Percentiles rank a stretch among this genome's conserved stretches.
Conservation (phyloP, 306 rosid species). For the Cyamopsis tetragonoloba region DNA sequence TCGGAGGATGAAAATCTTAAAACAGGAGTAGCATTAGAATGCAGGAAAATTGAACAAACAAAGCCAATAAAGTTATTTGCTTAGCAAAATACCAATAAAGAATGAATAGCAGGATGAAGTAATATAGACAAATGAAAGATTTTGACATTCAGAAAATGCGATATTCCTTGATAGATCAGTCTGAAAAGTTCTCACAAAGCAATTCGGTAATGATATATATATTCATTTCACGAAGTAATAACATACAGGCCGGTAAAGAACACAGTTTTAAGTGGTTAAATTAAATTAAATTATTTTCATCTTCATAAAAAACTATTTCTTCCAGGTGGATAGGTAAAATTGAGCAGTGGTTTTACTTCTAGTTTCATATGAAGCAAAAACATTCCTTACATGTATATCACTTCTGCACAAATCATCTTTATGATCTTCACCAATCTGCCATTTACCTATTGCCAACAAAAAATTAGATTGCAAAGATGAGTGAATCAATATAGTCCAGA, state of each 20-base stretch:
- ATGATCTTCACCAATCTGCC: constrained; percentile 16
- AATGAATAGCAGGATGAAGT: background rate
- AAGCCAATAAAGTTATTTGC: background rate
- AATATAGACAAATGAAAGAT: background rate
- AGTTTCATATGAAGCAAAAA: background rate
- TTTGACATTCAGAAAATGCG: background rate
- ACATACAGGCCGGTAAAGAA: background rate
- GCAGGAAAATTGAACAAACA: background rate
- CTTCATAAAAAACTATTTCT: background rate
- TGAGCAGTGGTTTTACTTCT: background rate
- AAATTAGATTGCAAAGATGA: constrained; percentile 4
- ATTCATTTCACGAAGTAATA: background rate
- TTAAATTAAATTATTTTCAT: background rate
- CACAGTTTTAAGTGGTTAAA: background rate
- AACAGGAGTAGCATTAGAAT: background rate
- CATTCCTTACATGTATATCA: constrained; percentile 32
- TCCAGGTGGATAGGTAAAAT: background rate
- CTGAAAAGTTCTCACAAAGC: background rate
- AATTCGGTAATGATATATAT: too few species aligned
- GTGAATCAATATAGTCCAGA: constrained; percentile 4
- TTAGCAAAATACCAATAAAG: background rate
- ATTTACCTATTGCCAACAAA: constrained; percentile 18
- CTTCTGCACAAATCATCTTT: background rate
- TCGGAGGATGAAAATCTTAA: background rate
- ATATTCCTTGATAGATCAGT: background rate